Evolutionary conservation across 1,284 basidiomycete genomes (phyloP).

Genomic region (Ustilago vetiveriae): DNA sequence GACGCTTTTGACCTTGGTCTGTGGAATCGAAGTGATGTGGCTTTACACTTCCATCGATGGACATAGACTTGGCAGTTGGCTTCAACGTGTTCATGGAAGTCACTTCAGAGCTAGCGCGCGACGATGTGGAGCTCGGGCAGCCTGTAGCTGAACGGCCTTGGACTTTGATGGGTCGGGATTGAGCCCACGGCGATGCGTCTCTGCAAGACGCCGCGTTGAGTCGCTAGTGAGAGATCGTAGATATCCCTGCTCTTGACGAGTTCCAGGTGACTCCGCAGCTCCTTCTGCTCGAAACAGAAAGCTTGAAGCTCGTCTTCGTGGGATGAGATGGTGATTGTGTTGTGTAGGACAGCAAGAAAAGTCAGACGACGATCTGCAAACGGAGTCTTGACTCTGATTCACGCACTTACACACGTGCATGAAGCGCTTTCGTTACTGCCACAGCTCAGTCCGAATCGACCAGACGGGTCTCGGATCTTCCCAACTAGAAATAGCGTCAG

Average conservation of each 20-base stretch:
- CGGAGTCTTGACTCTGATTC: neutral
- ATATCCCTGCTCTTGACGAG: too few species aligned
- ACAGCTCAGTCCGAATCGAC: neutral
- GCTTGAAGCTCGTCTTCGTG: too few species aligned
- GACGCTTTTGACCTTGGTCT: slow-evolving; percentile 21
- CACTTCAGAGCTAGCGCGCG: neutral
- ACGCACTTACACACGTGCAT: neutral
- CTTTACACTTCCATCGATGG: slow-evolving; percentile 30
- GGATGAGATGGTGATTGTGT: too few species aligned
- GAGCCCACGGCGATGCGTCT: too few species aligned
- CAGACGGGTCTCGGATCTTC: neutral
- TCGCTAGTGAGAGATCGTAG: too few species aligned
- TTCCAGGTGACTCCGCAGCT: too few species aligned
- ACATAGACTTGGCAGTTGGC: slow-evolving; percentile 42
- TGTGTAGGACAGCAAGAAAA: too few species aligned
- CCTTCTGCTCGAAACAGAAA: too few species aligned
- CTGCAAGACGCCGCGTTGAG: neutral
- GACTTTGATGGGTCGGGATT: too few species aligned
- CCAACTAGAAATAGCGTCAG: neutral
- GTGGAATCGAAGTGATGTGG: slow-evolving; percentile 16
- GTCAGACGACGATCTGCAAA: neutral
- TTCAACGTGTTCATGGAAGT: slow-evolving; percentile 46
- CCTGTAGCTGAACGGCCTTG: too few species aligned
- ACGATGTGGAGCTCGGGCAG: too few species aligned
- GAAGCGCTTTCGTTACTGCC: neutral